A percentile compares a stretch with the other conserved stretches of the same genome.
These are phyloP conservation scores for Nemania bipapillata DNA, from an alignment of 2,329 filamentous ascomycete genomes.

Conservation along the genomic window DNA sequence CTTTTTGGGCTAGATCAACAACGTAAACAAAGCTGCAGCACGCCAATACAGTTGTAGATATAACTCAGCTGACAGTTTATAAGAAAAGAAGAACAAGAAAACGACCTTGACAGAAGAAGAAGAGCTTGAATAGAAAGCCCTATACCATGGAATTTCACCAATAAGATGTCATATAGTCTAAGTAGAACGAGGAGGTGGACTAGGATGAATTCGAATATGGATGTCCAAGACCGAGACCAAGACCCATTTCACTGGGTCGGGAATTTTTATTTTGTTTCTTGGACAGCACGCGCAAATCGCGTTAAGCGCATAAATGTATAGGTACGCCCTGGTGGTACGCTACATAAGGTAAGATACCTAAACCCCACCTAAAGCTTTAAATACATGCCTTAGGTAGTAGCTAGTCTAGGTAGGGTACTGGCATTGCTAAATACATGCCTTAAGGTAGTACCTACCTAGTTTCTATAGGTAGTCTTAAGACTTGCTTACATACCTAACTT, in stretches of 20 bases:
- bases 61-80: not conserved
- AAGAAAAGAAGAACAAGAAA: too few relatives aligned
- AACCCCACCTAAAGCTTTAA: too few relatives aligned
- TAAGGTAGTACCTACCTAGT: too few relatives aligned
- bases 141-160: conserved; percentile 26
- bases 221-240: conserved; percentile 14
- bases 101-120: conserved; percentile 6
- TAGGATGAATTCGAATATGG: conserved; percentile 22
- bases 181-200: conserved; percentile 30
- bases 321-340: too few relatives aligned
- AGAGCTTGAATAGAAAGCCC: conserved; percentile 22
- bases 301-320: conserved; percentile 29
- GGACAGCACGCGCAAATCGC: conserved; percentile 27
- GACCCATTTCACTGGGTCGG: conserved; percentile 17
- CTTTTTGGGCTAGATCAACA: conserved; percentile 30
- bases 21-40: conserved; percentile 29
- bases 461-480: too few relatives aligned
- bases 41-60: conserved; percentile 4
- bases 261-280: conserved; percentile 23
- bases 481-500: too few relatives aligned
- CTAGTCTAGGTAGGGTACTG: too few relatives aligned
- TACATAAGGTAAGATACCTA: too few relatives aligned
- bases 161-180: conserved; percentile 26
- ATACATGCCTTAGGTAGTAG: too few relatives aligned
- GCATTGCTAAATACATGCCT: too few relatives aligned